Evolutionary conservation across 371 early-diverging fungal genomes (phyloP), one percentile per base, ranked within the genome.

Genomic region (Mortierella sp.): DNA sequence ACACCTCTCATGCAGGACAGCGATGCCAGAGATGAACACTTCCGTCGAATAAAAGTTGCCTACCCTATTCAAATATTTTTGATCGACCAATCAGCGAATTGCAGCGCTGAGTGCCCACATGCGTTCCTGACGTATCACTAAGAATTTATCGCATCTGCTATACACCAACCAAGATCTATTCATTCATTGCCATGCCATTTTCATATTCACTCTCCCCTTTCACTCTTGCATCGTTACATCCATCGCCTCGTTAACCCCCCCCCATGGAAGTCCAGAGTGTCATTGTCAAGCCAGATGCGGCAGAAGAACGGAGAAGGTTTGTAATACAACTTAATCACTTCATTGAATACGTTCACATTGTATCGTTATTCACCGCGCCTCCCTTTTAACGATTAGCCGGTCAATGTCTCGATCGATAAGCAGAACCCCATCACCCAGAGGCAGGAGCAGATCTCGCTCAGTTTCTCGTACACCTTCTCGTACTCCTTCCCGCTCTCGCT

Each of bases 211-310:
- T 2, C 28, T 43, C 43, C 28, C 51, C 40, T 45, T n/a, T 28
- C 59, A 1, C 39, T 60, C 43, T 51, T 61, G 11, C 32, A 9
- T 60, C 45, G 26, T 61, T 57, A 28, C 61, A 69, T 63, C 64
- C 52, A 57, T 22, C 58, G 3, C 52, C 20, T 54, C 52, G 26
- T 62, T 39, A 51, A 8, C 64, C n/a, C 10, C 51, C 40, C 39
- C 26, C 66, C n/a, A 76, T 76, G 76, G 70, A 76, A 40, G 75
- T 52, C 54, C 65, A 75, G 51, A 76, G 63, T 52, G 67, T 45
- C 62, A 70, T 62, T 49, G 52, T 43, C 49, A 71, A 66, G 63
- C 24, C 62, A 20, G 51, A 62, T 11, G 16, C 59, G 9, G 39
- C 40, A 20, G 12, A 62, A 62, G 59, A 54, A 28, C 67, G 63